phyloP scores from a whole-genome alignment of 306 rosid genomes.

The Purshia tridentata region DNA sequence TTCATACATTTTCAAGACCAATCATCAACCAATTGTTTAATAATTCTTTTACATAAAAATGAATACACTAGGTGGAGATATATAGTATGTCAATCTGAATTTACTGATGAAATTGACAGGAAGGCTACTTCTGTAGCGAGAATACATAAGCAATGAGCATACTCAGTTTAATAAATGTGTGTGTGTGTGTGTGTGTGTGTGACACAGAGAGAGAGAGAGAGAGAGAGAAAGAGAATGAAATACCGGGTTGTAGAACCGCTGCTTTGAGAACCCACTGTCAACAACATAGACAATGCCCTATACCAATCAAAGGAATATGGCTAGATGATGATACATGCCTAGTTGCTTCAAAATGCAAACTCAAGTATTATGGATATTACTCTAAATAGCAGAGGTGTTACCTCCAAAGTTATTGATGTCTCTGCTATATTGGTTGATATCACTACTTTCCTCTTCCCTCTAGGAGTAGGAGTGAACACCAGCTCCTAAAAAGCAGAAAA shows the following conservation, averaged over 20 bases:
- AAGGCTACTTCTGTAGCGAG: too few species aligned
- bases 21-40: too few species aligned
- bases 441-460: constrained; percentile 94
- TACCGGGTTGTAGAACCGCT: constrained; percentile 91
- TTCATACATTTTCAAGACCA: too few species aligned
- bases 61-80: too few species aligned
- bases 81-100: too few species aligned
- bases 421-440: constrained; percentile 95
- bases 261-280: constrained; percentile 96
- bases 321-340: constrained; percentile 13
- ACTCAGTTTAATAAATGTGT: background rate
- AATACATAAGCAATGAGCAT: background rate
- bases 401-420: constrained; percentile 93
- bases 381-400: constrained; percentile 30
- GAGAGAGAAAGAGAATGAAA: constrained; percentile 16
- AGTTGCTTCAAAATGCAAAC: constrained; percentile 15
- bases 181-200: background rate
- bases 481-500: constrained; percentile 57
- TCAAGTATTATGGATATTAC: constrained; percentile 4
- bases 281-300: constrained; percentile 93
- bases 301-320: constrained; percentile 32
- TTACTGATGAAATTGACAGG: too few species aligned
- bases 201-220: background rate
- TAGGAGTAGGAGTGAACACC: constrained; percentile 74
- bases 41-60: too few species aligned